A percentile compares a stretch with the other conserved stretches of the same genome.
Evolutionary conservation across 2,329 filamentous ascomycete species (phyloP).

Genomic region (Fusarium aywerte): DNA sequence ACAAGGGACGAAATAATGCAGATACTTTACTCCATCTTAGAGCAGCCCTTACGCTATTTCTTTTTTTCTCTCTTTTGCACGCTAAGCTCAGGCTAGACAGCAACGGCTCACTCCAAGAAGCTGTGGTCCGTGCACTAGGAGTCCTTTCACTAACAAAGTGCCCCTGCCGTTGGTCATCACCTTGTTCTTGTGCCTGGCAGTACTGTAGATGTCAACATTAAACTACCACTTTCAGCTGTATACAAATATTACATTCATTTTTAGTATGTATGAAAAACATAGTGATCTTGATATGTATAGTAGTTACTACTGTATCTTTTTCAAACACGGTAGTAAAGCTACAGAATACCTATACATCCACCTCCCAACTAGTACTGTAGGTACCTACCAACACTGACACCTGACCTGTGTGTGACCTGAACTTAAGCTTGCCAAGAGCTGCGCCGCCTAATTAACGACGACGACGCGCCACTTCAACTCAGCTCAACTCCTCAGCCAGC

Average conservation of each 20-base stretch:
- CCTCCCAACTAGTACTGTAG: too few relatives aligned
- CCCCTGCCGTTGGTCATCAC: slow-evolving; percentile 34
- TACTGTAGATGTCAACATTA: background rate
- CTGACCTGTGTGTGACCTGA: slow-evolving; percentile 12
- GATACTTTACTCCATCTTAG: too few relatives aligned
- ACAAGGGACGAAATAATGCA: too few relatives aligned
- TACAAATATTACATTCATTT: background rate
- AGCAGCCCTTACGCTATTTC: too few relatives aligned
- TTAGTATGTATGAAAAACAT: background rate
- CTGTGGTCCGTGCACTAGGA: slow-evolving; percentile 27
- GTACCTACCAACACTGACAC: background rate
- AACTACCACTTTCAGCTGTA: background rate
- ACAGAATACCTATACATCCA: background rate
- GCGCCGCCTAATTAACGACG: slow-evolving; percentile 33
- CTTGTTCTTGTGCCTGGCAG: slow-evolving; percentile 19
- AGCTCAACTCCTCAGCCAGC: background rate
- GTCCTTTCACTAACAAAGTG: slow-evolving; percentile 18
- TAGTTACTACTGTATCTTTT: background rate
- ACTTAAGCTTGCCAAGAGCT: slow-evolving; percentile 37
- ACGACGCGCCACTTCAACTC: slow-evolving; percentile 30
- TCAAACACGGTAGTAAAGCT: background rate
- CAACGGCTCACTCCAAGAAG: slow-evolving; percentile 4
- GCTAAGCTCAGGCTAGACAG: too few relatives aligned
- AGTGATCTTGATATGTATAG: too few relatives aligned
- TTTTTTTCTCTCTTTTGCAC: too few relatives aligned